Evolutionary conservation across 2,329 filamentous ascomycete species (phyloP).

Genomic region (Colletotrichum sp.): DNA sequence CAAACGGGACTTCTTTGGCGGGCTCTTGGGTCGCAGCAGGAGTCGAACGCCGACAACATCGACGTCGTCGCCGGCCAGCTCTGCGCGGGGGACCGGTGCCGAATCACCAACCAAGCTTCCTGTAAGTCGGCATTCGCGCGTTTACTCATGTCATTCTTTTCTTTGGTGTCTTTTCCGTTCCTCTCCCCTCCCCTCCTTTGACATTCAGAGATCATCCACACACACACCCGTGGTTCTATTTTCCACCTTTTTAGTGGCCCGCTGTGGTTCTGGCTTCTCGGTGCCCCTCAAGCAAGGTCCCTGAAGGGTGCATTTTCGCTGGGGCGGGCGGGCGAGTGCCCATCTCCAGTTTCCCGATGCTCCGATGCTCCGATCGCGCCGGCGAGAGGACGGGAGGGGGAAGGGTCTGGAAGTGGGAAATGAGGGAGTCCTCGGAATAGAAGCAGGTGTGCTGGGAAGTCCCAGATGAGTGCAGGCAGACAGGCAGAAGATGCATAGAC

Average conservation of each 20-base stretch:
- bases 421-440: constrained; percentile 10
- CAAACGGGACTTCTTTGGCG: constrained; percentile 36
- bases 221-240: neutral
- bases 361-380: neutral
- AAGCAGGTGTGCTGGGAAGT: constrained; percentile 1
- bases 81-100: constrained; percentile 5
- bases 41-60: neutral
- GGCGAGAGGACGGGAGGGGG: neutral
- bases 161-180: neutral
- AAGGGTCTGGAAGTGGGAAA: neutral
- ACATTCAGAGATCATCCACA: neutral
- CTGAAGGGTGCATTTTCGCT: neutral
- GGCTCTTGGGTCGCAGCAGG: constrained; percentile 31
- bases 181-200: neutral
- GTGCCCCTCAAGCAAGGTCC: neutral
- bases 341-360: neutral
- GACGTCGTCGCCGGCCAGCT: neutral
- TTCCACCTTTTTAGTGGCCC: neutral
- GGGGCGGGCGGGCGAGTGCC: neutral
- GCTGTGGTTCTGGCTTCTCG: neutral
- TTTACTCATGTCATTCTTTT: neutral
- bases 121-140: neutral
- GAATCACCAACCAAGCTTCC: constrained; percentile 18
- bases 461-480: neutral
- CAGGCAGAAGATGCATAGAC: neutral